These are phyloP conservation scores for Alternaria sp. DNA, from an alignment of 2,329 filamentous ascomycete species.

Conservation along the genomic window DNA sequence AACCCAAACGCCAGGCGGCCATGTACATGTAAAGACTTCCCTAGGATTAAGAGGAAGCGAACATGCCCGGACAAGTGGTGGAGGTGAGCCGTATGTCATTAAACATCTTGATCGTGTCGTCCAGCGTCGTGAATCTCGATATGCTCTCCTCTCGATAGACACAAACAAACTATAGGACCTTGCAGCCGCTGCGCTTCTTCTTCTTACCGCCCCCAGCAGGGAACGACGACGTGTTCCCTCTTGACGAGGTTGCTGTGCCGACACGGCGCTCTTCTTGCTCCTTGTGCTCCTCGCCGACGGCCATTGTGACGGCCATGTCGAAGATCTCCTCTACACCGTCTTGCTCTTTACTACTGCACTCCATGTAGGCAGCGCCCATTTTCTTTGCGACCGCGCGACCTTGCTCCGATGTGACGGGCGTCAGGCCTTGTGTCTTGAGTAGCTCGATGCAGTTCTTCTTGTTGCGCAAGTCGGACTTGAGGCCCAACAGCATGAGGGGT, in stretches of 20 bases:
- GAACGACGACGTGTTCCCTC: constrained; percentile 24
- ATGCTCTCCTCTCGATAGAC: constrained; percentile 29
- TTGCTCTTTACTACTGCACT: constrained; percentile 99
- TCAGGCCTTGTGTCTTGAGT: constrained; percentile 96
- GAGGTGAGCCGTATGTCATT: constrained; percentile 38
- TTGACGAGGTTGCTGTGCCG: constrained; percentile 17
- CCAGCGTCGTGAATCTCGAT: constrained; percentile 49
- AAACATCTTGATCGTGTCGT: constrained; percentile 50
- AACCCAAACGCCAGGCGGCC: constrained; percentile 29
- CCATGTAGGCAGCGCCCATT: constrained; percentile 96
- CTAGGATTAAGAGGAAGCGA: constrained; percentile 23
- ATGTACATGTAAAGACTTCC: constrained; percentile 29
- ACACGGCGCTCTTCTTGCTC: constrained; percentile 29
- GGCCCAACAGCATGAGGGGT: constrained; percentile 90
- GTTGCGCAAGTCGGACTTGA: constrained; percentile 94
- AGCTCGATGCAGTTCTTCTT: constrained; percentile 98
- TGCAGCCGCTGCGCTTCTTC: constrained; percentile 50
- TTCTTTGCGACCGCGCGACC: constrained; percentile 85
- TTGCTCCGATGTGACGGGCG: constrained; percentile 90
- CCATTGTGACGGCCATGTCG: constrained; percentile 85
- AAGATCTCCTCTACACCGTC: constrained; percentile 96
- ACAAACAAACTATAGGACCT: constrained; percentile 44
- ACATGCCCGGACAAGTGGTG: constrained; percentile 34
- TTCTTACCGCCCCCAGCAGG: constrained; percentile 42
- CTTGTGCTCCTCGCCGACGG: constrained; percentile 73